phyloP scores from a whole-genome alignment of 164 flowering plant genomes.

The Buxus sempervirens region DNA sequence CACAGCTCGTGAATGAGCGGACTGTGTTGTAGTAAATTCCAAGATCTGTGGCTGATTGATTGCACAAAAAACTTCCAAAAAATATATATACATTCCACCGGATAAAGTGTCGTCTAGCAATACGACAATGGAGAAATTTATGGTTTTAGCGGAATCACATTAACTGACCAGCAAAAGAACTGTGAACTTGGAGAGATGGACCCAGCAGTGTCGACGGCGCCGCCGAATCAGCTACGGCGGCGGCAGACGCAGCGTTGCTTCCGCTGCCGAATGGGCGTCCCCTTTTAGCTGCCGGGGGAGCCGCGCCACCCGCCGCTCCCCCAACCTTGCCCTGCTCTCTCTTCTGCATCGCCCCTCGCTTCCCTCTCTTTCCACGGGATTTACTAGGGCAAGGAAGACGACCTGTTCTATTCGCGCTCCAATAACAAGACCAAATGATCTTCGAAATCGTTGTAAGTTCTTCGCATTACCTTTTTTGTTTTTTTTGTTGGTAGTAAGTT shows the following conservation, averaged over 20 bases:
- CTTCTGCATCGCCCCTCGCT: slow-evolving; percentile 47
- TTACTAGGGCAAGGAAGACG: too few species aligned
- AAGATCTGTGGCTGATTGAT: neutral
- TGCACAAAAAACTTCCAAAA: neutral
- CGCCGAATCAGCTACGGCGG: slow-evolving; percentile 44
- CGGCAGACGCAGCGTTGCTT: slow-evolving; percentile 31
- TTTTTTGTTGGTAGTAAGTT: too few species aligned
- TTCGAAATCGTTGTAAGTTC: too few species aligned
- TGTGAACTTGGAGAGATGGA: slow-evolving; percentile 86
- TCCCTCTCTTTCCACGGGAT: neutral
- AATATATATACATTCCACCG: neutral
- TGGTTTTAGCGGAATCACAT: slow-evolving; percentile 11
- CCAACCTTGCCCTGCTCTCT: slow-evolving; percentile 58
- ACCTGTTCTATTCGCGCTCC: too few species aligned
- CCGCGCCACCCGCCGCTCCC: slow-evolving; percentile 51
- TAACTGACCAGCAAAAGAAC: slow-evolving; percentile 74
- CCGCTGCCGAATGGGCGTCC: slow-evolving; percentile 89
- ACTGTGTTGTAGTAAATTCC: too few species aligned
- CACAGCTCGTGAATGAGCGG: neutral
- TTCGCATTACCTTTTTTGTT: too few species aligned
- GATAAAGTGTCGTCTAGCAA: neutral
- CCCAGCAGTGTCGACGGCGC: slow-evolving; percentile 80
- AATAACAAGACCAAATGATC: too few species aligned
- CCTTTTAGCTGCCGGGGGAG: slow-evolving; percentile 66
- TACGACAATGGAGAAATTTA: neutral